phyloP scores from a whole-genome alignment of 805 yeast species.

The Priceomyces medius region DNA sequence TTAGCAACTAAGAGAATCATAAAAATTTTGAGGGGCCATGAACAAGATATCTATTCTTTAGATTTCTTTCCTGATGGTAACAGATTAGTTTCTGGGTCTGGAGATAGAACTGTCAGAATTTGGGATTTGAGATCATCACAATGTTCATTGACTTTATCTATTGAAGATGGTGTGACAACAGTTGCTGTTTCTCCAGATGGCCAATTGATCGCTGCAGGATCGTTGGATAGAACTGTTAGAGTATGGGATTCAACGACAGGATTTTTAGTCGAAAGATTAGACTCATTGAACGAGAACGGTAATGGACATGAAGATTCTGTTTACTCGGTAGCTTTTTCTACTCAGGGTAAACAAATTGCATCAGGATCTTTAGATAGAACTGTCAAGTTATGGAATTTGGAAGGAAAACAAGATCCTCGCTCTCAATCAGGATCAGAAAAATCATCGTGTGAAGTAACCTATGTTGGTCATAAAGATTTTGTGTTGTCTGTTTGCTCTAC shows the following conservation, averaged over 20 bases:
- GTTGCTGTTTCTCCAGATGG: conserved; percentile 98
- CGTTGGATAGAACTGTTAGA: conserved; percentile 90
- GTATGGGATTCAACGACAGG: conserved; percentile 97
- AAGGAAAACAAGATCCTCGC: conserved; percentile 43
- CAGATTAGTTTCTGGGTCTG: conserved; percentile 91
- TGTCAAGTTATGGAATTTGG: conserved; percentile 92
- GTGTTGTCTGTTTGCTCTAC: conserved; percentile 92
- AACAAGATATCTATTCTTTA: conserved; percentile 94
- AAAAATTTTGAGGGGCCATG: conserved; percentile 87
- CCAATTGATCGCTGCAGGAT: conserved; percentile 90
- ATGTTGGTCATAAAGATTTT: conserved; percentile 94
- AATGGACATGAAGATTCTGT: conserved; percentile 97
- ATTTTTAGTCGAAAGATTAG: conserved; percentile 85
- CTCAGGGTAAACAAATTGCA: conserved; percentile 87
- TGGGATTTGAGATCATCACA: conserved; percentile 93
- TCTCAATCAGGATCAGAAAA: conserved; percentile 18
- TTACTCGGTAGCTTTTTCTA: conserved; percentile 89
- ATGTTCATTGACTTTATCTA: conserved; percentile 81
- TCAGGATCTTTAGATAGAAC: conserved; percentile 95
- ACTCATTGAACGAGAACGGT: conserved; percentile 80
- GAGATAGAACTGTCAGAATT: conserved; percentile 93
- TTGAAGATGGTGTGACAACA: conserved; percentile 97
- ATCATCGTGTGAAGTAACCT: conserved; percentile 82
- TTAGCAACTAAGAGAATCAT: conserved; percentile 80
- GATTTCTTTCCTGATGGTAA: conserved; percentile 95